These are phyloP conservation scores for Kazachstania viticola DNA, from an alignment of 805 yeast genomes.

Conservation along the genomic window DNA sequence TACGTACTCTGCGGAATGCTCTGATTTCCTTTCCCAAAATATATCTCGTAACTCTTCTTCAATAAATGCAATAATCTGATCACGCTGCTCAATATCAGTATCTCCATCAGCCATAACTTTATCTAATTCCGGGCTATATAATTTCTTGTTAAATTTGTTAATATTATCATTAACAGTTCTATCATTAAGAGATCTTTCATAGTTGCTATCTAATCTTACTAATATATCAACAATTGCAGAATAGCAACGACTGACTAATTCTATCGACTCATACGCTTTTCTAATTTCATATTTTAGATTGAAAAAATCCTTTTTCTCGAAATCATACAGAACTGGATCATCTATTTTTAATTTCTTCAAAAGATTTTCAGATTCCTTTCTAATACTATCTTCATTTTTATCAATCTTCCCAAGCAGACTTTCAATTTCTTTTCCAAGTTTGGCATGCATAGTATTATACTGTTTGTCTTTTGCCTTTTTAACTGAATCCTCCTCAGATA, in stretches of 20 bases:
- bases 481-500: constrained; percentile 6
- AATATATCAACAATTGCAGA: constrained; percentile 29
- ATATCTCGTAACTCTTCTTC: constrained; percentile 17
- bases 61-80: constrained; percentile 17
- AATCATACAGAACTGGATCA: constrained; percentile 16
- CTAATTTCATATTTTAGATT: constrained; percentile 7
- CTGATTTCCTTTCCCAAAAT: constrained; percentile 13
- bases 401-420: constrained; percentile 5
- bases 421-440: constrained; percentile 6
- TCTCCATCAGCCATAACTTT: constrained; percentile 13
- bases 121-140: constrained; percentile 14
- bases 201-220: constrained; percentile 39
- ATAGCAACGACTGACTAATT: constrained; percentile 13
- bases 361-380: constrained; percentile 10
- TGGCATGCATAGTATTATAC: constrained; percentile 3
- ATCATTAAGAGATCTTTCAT: constrained; percentile 79
- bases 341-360: constrained; percentile 9
- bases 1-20: constrained; percentile 15
- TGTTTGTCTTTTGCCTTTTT: constrained; percentile 3
- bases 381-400: constrained; percentile 14
- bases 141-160: constrained; percentile 34
- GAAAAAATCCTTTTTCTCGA: constrained; percentile 9
- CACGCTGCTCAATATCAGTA: constrained; percentile 15
- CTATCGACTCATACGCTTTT: constrained; percentile 9
- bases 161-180: constrained; percentile 72